Conservation (phyloP, 1,284 basidiomycete species). For the Singerocomus inundabilis region DNA sequence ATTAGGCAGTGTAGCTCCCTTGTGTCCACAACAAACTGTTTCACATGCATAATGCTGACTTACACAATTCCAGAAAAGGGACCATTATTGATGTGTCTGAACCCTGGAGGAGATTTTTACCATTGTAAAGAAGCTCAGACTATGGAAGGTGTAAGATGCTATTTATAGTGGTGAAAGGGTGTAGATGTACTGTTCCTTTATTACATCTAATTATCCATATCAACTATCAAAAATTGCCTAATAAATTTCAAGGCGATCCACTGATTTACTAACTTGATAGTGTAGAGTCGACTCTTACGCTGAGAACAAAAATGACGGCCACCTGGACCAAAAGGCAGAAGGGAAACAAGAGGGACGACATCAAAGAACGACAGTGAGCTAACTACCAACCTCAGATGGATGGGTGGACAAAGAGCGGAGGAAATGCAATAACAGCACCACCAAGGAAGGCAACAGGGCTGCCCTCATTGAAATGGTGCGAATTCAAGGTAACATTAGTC, state of each 20-base stretch:
- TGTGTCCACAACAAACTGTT: too few relatives aligned
- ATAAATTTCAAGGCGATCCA: constrained; percentile 10
- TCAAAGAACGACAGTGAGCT: constrained; percentile 19
- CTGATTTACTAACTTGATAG: constrained; percentile 27
- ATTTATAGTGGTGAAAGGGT: neutral
- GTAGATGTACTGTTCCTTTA: too few relatives aligned
- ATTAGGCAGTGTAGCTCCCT: too few relatives aligned
- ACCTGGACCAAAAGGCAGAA: constrained; percentile 22
- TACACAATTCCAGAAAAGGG: constrained; percentile 28
- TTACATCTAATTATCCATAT: too few relatives aligned
- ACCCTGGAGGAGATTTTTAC: constrained; percentile 8
- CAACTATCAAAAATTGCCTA: too few relatives aligned
- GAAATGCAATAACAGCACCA: too few relatives aligned
- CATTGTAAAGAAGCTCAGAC: constrained; percentile 21
- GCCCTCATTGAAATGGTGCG: too few relatives aligned
- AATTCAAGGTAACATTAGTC: too few relatives aligned
- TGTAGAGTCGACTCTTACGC: constrained; percentile 22
- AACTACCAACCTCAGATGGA: neutral
- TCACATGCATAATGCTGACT: constrained; percentile 5
- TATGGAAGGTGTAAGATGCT: constrained; percentile 5
- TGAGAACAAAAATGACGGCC: constrained; percentile 24
- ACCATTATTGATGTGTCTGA: constrained; percentile 7
- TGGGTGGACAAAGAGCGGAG: neutral
- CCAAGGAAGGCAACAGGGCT: too few relatives aligned
- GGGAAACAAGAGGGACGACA: constrained; percentile 6